Percentiles rank a stretch among this genome's conserved stretches.
Conservation (phyloP, 441 rosid genomes). For the Pelargonium hybrid region DNA sequence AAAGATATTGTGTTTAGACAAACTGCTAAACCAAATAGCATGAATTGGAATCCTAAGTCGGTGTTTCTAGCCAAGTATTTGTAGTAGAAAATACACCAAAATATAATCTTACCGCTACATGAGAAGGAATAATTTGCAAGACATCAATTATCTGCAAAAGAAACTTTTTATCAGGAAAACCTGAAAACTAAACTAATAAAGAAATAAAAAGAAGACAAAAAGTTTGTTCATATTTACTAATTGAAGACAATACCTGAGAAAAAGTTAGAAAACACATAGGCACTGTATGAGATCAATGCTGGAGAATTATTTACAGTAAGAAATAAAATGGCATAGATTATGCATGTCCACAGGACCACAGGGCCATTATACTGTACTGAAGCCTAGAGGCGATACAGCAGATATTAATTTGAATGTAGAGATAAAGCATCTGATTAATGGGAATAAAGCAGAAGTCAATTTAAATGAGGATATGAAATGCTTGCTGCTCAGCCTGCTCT, state of each 20-base stretch:
- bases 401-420: too few relatives aligned
- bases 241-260: not conserved
- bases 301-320: too few relatives aligned
- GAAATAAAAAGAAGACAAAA: not conserved
- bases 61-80: not conserved
- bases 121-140: constrained; percentile 75
- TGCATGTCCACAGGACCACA: not conserved
- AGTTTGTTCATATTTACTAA: not conserved
- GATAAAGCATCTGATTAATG: too few relatives aligned
- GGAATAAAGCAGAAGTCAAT: too few relatives aligned
- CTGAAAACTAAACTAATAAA: not conserved
- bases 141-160: constrained; percentile 79
- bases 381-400: too few relatives aligned
- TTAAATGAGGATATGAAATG: too few relatives aligned
- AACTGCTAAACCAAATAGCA: not conserved
- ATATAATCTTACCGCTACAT: constrained; percentile 60
- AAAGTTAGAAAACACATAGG: not conserved
- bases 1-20: not conserved
- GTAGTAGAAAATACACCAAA: constrained; percentile 8
- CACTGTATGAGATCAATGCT: not conserved
- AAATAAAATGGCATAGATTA: not conserved
- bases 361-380: too few relatives aligned
- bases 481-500: too few relatives aligned
- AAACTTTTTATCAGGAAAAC: constrained; percentile 4
- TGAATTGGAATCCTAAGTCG: not conserved